Percentiles rank a stretch among this genome's conserved stretches.
phyloP scores from a whole-genome alignment of 768 basidiomycete genomes.

The Naganishia vishniacii region DNA sequence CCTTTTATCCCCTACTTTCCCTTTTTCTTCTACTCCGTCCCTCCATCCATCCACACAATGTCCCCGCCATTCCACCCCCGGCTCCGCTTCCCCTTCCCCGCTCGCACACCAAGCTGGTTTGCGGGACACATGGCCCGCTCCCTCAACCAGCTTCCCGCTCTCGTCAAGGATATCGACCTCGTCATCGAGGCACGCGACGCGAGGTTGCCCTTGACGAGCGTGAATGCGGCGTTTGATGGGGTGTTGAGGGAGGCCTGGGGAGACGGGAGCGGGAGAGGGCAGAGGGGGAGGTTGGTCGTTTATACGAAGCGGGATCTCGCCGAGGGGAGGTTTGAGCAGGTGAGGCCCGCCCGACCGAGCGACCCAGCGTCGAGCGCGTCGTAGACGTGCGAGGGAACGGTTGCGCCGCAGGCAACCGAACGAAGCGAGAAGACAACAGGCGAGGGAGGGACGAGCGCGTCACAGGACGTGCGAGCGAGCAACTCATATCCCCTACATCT shows the following conservation, averaged over 20 bases:
- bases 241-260: conserved; percentile 42
- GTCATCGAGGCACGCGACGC: conserved; percentile 93
- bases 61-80: conserved; percentile 26
- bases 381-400: too few species aligned
- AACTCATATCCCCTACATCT: too few species aligned
- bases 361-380: neutral
- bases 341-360: conserved; percentile 62
- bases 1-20: too few species aligned
- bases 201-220: conserved; percentile 83
- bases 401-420: too few species aligned
- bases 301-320: conserved; percentile 91
- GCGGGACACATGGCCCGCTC: conserved; percentile 94
- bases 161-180: conserved; percentile 64
- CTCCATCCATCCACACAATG: neutral
- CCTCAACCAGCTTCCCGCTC: conserved; percentile 64
- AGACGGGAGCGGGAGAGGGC: conserved; percentile 25
- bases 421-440: too few species aligned
- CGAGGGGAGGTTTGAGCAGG: conserved; percentile 79
- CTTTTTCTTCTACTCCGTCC: too few species aligned
- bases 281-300: conserved; percentile 79
- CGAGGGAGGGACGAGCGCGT: too few species aligned
- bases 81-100: conserved; percentile 53
- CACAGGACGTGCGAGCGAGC: too few species aligned
- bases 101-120: conserved; percentile 82
- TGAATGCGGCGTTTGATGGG: conserved; percentile 82